Conservation (phyloP, 768 basidiomycete genomes). For the Austroboletus eburneus region DNA sequence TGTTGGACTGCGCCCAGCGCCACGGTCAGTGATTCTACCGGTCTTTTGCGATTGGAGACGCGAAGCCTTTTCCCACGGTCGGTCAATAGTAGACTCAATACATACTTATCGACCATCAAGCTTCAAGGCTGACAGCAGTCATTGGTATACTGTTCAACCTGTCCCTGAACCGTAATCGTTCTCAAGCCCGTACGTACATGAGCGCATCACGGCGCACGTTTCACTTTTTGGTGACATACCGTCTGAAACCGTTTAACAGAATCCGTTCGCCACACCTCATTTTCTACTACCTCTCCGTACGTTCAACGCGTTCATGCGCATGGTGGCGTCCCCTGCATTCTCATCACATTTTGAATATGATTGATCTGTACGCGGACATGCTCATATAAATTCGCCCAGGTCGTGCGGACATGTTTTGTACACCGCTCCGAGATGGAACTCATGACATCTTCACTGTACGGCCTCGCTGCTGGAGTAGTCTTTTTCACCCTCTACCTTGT, state of each 20-base stretch:
- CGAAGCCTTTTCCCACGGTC: no score
- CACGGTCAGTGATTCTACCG: no score
- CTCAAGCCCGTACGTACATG: background rate
- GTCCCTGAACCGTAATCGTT: background rate
- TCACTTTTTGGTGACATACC: background rate
- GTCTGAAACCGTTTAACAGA: slow-evolving; percentile 6
- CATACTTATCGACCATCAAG: no score
- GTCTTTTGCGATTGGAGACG: no score
- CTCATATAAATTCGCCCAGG: slow-evolving; percentile 5
- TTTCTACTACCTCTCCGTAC: background rate
- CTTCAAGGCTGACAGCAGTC: no score
- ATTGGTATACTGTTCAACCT: background rate
- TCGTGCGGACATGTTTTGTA: background rate
- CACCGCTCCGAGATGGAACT: slow-evolving; percentile 5
- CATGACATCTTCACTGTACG: background rate
- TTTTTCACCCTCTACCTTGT: slow-evolving; percentile 3
- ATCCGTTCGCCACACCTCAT: background rate
- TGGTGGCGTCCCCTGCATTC: background rate
- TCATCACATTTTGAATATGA: background rate
- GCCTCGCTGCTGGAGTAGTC: background rate
- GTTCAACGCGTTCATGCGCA: no score
- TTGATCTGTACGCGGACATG: background rate
- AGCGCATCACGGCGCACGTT: background rate
- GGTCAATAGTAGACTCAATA: no score
- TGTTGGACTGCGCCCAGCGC: no score